Percentiles rank a stretch among this genome's conserved stretches.
Conservation (phyloP, 164 flowering plant species). For the Cinnamomum micranthum region DNA sequence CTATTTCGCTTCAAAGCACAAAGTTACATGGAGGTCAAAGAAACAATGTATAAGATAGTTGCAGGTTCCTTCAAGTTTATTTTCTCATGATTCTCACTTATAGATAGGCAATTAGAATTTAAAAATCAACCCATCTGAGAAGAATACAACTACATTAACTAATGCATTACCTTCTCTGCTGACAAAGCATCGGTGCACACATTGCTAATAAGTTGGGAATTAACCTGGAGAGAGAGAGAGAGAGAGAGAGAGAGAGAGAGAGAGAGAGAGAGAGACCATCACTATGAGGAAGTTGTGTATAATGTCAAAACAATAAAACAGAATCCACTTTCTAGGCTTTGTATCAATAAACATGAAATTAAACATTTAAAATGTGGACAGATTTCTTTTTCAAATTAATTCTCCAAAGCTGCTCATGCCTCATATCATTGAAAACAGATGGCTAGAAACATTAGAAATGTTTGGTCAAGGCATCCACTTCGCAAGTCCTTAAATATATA, state of each 20-base stretch:
- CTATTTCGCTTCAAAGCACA: not conserved
- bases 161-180: constrained; percentile 81
- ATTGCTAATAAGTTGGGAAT: constrained; percentile 98
- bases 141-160: not conserved
- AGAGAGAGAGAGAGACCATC: constrained; percentile 7
- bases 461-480: no score
- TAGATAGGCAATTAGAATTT: not conserved
- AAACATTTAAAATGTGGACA: not conserved
- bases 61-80: not conserved
- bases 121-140: not conserved
- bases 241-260: not conserved
- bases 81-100: not conserved
- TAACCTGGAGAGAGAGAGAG: constrained; percentile 52
- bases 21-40: not conserved
- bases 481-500: no score
- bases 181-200: constrained; percentile 99
- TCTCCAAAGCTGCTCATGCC: no score
- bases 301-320: not conserved
- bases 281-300: not conserved
- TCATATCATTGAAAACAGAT: no score
- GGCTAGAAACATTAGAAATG: no score
- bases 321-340: not conserved
- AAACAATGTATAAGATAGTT: not conserved
- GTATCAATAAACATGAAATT: not conserved
- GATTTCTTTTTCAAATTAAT: no score